Conservation (phyloP, 1,139 yeast genomes). For the Hyphopichia fennica region DNA sequence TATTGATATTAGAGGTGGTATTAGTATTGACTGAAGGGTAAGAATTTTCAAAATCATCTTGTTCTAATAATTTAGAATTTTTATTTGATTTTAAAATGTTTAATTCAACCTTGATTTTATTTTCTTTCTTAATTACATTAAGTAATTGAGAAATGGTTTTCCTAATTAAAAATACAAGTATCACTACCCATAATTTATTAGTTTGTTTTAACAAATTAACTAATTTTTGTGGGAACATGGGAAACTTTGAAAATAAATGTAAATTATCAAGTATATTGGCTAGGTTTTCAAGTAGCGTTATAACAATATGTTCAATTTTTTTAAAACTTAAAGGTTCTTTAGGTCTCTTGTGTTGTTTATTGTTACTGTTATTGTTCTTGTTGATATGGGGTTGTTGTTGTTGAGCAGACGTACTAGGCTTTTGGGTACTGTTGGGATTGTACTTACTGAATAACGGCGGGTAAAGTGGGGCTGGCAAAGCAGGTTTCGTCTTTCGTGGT, state of each 20-base stretch:
- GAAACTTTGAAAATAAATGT: conserved; percentile 45
- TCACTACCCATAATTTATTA: conserved; percentile 46
- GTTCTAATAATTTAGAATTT: conserved; percentile 23
- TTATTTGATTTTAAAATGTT: conserved; percentile 28
- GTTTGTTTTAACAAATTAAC: conserved; percentile 39
- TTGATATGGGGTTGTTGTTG: no score
- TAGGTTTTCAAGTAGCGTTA: conserved; percentile 34
- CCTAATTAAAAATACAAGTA: conserved; percentile 42
- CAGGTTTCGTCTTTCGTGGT: not conserved
- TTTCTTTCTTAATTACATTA: conserved; percentile 40
- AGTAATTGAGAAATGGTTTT: conserved; percentile 46
- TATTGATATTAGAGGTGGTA: not conserved
- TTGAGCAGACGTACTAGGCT: conserved; percentile 7
- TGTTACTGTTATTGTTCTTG: not conserved
- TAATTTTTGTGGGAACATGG: conserved; percentile 41
- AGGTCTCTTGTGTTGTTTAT: conserved; percentile 2
- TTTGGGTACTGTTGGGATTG: conserved; percentile 7
- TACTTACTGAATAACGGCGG: conserved; percentile 29
- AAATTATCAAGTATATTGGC: conserved; percentile 46
- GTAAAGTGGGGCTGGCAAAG: conserved; percentile 16
- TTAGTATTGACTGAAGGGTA: not conserved
- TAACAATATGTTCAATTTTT: conserved; percentile 29
- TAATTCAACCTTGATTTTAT: conserved; percentile 39
- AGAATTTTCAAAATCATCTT: conserved; percentile 15
- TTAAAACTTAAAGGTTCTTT: conserved; percentile 22